phyloP scores from a whole-genome alignment of 768 basidiomycete genomes.

The Gymnopilus junonius region DNA sequence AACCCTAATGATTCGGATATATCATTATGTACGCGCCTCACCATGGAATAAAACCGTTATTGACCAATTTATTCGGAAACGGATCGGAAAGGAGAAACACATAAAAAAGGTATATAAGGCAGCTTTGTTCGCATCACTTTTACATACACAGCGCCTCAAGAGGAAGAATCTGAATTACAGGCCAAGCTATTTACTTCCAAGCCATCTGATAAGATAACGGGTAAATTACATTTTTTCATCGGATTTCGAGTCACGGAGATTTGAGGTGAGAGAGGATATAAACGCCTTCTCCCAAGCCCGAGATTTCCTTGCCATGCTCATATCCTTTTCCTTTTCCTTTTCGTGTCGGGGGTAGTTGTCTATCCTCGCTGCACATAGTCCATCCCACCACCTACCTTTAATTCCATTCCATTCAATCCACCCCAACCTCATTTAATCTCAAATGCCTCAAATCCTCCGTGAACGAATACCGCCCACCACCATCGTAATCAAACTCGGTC shows the following conservation, averaged over 20 bases:
- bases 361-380: not conserved
- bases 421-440: not conserved
- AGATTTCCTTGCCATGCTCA: not conserved
- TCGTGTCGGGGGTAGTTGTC: not conserved
- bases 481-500: slow-evolving; percentile 88
- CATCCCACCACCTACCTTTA: not conserved
- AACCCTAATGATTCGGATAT: too few relatives aligned
- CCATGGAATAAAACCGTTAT: not conserved
- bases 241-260: not conserved
- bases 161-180: not conserved
- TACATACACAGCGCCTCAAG: not conserved
- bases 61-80: not conserved
- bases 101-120: not conserved
- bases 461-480: slow-evolving; percentile 46
- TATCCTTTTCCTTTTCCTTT: not conserved
- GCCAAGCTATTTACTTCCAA: not conserved
- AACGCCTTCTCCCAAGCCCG: not conserved
- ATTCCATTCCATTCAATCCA: not conserved
- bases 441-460: slow-evolving; percentile 12
- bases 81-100: not conserved
- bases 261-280: not conserved
- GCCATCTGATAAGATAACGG: not conserved
- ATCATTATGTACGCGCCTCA: too few relatives aligned
- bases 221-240: not conserved
- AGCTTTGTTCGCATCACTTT: not conserved